Base-by-base conservation (phyloP, 768 basidiomycete species). In the Kwoniella bestiolae region DNA sequence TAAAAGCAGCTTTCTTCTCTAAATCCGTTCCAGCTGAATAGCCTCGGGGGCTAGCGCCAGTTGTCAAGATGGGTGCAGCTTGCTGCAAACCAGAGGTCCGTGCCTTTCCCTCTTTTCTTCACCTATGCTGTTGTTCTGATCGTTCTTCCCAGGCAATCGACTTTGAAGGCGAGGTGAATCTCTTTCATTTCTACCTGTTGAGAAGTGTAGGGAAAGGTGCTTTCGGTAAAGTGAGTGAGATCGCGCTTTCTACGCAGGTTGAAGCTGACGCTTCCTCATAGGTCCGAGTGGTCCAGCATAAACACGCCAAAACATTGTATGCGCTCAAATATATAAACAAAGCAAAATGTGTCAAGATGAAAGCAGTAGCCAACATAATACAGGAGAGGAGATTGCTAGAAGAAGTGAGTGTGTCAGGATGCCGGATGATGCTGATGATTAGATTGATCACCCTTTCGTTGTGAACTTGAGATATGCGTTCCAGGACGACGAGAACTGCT, bases 261-360 rank as follows among this genome's bases (percentile, higher is more conserved):
- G 41, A 52, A 8, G 58, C 63, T 66, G 56, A 70, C 44, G 4
- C 14, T 38, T 34, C 4, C n/a, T 21, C 4, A 56, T 70, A 95
- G 93, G 94, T 98, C 80, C 88, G 94, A 77, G 94, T 97, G 50
- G 92, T 98, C 67, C 93, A 97, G 81, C 94, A 96, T 84, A 96
- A 95, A 80, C 88, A 89, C 77, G 87, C 91, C 2, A 94, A 93
- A 79, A 87, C 92, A 72, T 85, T 97, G 1, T 96, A 91, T 78
- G 94, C 94, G 23, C 88, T 97, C 83, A 98, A 98, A 79, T 97
- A 98, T 83, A 94, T 98, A 83, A 94, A 98, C 82, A 98, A 98
- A 82, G 86, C 91, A 50, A 89, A 88, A 77, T 96, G 93, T 81
- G 89, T 93, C 66, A 89, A 89, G 78, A 92, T 93, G 83, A 91